Evolutionary conservation across 2,329 filamentous ascomycete genomes (phyloP), one percentile per base, ranked within the genome.

Genomic region (Sporothrix pseudoabietina): DNA sequence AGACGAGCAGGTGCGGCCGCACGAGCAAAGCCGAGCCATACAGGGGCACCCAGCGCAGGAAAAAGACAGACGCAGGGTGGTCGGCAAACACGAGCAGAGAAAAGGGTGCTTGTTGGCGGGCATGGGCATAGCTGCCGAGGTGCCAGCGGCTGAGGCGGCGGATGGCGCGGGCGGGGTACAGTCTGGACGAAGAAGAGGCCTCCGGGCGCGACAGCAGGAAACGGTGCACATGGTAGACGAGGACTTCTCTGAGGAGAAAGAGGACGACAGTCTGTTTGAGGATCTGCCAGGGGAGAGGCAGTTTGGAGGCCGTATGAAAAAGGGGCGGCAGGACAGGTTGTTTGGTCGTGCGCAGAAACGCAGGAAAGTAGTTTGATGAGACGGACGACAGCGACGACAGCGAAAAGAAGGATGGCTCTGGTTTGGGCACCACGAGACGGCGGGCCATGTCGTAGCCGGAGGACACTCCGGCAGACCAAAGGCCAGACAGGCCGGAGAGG

Each of bases 181-280:
- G n/a, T 8, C 52, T n/a, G 6, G 49, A 52, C 2, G 30, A 47
- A 0, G 80, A 79, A 5, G 78, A 35, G 12, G 66, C 41, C 26
- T 68, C 14, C 3, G 59, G 32, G 9, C 69, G 69, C 76, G 79
- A 59, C 9, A 97, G 86, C 35, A 91, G 74, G 78, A 87, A 87
- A 70, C 92, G 90, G 82, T 97, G 94, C 76, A 93, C 85, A 77
- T 89, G 87, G 80, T 97, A 97, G 73, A 90, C 88, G 12, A 94
- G 79, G 7, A 89, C 78, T 83, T 93, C 85, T 71, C 87, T 84
- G 14, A 81, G 80, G 35, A 82, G 76, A 73, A 86, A 80, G 19
- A 88, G 80, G 14, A 83, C 73, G 70, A 79, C 75, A 63, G 86
- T 78, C 75, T 88, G 85, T 76, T 86, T 87, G 69, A 84, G 78